Percentiles rank a stretch among this genome's conserved stretches.
These are phyloP conservation scores for Herpomyces periplanetae DNA, from an alignment of 2,329 filamentous ascomycete species.

Conservation along the genomic window DNA sequence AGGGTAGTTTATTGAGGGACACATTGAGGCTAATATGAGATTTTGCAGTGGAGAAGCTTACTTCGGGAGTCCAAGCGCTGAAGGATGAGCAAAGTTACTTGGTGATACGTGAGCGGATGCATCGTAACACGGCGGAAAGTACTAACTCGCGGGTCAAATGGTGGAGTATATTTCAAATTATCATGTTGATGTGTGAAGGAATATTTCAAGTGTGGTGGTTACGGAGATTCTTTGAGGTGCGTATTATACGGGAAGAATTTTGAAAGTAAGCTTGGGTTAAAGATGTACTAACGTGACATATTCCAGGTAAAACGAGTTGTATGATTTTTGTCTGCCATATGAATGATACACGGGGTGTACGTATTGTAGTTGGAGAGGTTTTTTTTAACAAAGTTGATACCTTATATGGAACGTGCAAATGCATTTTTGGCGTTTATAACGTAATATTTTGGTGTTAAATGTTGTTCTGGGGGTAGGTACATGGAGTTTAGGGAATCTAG, in stretches of 20 bases:
- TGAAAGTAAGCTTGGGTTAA: slow-evolving; percentile 4
- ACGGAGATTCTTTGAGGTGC: slow-evolving; percentile 75
- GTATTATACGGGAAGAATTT: no score
- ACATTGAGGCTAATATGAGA: slow-evolving; percentile 2
- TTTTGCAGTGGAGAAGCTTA: slow-evolving; percentile 29
- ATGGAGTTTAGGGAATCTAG: no score
- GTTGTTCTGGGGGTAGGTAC: no score
- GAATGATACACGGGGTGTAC: no score
- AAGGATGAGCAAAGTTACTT: slow-evolving; percentile 97
- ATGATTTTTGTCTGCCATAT: no score
- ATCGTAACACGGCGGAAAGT: slow-evolving; percentile 93
- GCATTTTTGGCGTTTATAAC: no score
- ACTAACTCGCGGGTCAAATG: slow-evolving; percentile 92
- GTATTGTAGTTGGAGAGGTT: no score
- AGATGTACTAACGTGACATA: slow-evolving; percentile 5
- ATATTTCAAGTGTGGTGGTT: slow-evolving; percentile 98
- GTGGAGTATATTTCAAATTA: slow-evolving; percentile 94
- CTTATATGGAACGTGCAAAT: no score
- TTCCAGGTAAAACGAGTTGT: slow-evolving; percentile 20
- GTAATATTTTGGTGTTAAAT: no score
- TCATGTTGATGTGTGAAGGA: slow-evolving; percentile 54
- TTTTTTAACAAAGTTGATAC: no score
- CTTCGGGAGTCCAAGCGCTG: slow-evolving; percentile 53
- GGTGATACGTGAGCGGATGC: slow-evolving; percentile 64
- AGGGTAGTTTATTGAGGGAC: slow-evolving; percentile 1